A percentile compares a stretch with the other conserved stretches of the same genome.
These are phyloP conservation scores for Harringtonia lauricola DNA, from an alignment of 2,329 filamentous ascomycete genomes.

Conservation along the genomic window DNA sequence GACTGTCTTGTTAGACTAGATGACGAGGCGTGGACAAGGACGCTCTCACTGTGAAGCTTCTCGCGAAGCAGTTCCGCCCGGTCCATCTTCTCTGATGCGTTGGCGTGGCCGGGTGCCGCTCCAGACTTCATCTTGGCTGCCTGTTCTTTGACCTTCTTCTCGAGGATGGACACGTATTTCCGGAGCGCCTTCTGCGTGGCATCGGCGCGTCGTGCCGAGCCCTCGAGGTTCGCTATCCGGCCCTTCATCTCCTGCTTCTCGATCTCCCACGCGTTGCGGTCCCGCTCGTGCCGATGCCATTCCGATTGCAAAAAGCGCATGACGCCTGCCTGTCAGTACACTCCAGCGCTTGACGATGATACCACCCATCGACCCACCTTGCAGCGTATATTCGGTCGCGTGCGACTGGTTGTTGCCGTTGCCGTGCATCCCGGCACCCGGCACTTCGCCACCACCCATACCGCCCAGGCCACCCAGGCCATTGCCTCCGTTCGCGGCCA, in stretches of 20 bases:
- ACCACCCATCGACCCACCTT: constrained; percentile 25
- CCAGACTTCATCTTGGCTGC: constrained; percentile 53
- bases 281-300: constrained; percentile 97
- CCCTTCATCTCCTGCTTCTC: constrained; percentile 98
- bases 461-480: constrained; percentile 21
- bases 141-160: constrained; percentile 79
- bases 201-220: constrained; percentile 76
- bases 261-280: constrained; percentile 97
- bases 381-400: constrained; percentile 51
- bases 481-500: constrained; percentile 29
- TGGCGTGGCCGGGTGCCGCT: constrained; percentile 26
- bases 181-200: constrained; percentile 80
- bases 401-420: constrained; percentile 39
- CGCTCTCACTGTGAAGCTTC: constrained; percentile 4
- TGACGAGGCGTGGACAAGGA: constrained; percentile 3
- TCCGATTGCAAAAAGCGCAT: constrained; percentile 99
- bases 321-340: constrained; percentile 51
- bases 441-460: constrained; percentile 31
- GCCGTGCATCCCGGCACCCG: constrained; percentile 29
- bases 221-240: constrained; percentile 88
- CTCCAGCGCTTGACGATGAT: background rate
- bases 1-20: constrained; percentile 19
- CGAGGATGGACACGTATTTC: constrained; percentile 82
- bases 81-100: constrained; percentile 36
- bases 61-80: constrained; percentile 18